Evolutionary conservation across 768 basidiomycete genomes (phyloP).

Genomic region (Gymnopilus junonius): DNA sequence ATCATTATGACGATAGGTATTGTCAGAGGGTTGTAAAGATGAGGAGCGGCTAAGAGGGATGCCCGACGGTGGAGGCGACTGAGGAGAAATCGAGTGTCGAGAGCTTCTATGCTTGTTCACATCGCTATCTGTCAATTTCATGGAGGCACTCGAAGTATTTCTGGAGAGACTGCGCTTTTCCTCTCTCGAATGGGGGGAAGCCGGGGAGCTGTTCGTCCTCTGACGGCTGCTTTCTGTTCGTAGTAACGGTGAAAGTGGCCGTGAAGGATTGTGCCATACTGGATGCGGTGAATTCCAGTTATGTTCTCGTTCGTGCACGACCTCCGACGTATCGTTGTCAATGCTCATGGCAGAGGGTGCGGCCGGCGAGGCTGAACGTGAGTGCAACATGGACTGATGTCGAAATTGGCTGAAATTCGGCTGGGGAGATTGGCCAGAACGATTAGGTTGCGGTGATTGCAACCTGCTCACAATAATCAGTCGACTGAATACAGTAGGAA

Average conservation of each 20-base stretch:
- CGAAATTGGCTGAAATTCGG: not conserved
- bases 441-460: not conserved
- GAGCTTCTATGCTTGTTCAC: not conserved
- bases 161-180: not conserved
- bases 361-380: slow-evolving; percentile 48
- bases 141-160: not conserved
- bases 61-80: slow-evolving; percentile 9
- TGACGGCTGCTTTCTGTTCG: not conserved
- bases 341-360: slow-evolving; percentile 39
- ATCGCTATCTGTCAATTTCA: not conserved
- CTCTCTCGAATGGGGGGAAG: not conserved
- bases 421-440: not conserved
- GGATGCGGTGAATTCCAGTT: slow-evolving; percentile 76
- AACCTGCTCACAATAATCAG: not conserved
- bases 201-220: not conserved
- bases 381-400: slow-evolving; percentile 10
- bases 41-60: slow-evolving; percentile 9
- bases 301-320: slow-evolving; percentile 53
- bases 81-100: not conserved
- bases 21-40: slow-evolving; percentile 15
- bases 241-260: not conserved
- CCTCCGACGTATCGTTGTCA: slow-evolving; percentile 34
- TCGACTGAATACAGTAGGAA: not conserved
- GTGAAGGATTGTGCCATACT: slow-evolving; percentile 43
- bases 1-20: slow-evolving; percentile 11